Evolutionary conservation across 2,329 filamentous ascomycete species (phyloP).

Genomic region (Lachnellula willkommii): DNA sequence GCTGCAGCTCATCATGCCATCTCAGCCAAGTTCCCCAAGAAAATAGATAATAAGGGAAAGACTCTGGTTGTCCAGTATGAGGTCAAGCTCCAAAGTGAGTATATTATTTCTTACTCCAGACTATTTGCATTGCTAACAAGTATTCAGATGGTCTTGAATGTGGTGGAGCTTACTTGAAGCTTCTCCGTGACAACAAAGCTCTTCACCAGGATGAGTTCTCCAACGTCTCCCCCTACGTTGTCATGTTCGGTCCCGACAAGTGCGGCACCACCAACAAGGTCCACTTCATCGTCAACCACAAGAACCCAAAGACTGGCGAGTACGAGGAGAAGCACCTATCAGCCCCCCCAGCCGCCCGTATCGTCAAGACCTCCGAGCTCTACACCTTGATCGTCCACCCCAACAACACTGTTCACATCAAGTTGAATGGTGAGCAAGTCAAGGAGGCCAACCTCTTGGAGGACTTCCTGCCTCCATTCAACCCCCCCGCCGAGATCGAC

Average conservation of each 20-base stretch:
- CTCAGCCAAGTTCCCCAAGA: slow-evolving; percentile 95
- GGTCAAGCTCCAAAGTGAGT: slow-evolving; percentile 95
- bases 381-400: slow-evolving; percentile 96
- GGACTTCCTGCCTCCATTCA: slow-evolving; percentile 89
- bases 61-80: slow-evolving; percentile 97
- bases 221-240: slow-evolving; percentile 94
- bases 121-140: slow-evolving; percentile 30
- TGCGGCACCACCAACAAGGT: slow-evolving; percentile 99
- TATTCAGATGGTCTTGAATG: slow-evolving; percentile 82
- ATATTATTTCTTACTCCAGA: background rate
- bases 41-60: slow-evolving; percentile 96
- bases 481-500: slow-evolving; percentile 91
- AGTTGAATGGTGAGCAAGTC: slow-evolving; percentile 82
- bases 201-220: slow-evolving; percentile 97
- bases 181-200: slow-evolving; percentile 94
- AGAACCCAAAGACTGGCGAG: slow-evolving; percentile 99
- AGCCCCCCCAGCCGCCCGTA: slow-evolving; percentile 75
- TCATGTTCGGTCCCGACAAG: slow-evolving; percentile 99
- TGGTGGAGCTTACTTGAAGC: slow-evolving; percentile 98
- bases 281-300: slow-evolving; percentile 99
- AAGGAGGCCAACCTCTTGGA: slow-evolving; percentile 90
- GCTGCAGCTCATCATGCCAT: slow-evolving; percentile 97
- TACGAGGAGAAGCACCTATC: slow-evolving; percentile 99
- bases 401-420: slow-evolving; percentile 91
- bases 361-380: slow-evolving; percentile 85